Evolutionary conservation across 257 asterid species (phyloP), one percentile per base, ranked within the genome.

Genomic region (Gentiana dahurica): DNA sequence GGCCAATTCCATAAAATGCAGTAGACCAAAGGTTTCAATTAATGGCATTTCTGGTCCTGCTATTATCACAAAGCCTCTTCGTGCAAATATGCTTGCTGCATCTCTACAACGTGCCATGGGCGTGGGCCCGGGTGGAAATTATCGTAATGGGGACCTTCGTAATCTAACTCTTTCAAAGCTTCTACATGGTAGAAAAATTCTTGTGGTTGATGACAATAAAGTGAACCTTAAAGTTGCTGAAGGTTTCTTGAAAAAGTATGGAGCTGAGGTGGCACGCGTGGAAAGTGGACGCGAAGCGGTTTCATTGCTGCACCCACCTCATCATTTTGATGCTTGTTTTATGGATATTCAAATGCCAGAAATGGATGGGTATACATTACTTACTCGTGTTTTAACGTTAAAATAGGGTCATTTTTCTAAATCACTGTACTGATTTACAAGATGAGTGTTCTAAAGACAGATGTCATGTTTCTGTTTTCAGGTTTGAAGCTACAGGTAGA

Each of bases 291-390:
- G 52, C 65, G 73, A 85, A 5, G 93, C 97, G 1, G 76, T 91
- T 65, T 43, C 71, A 0, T 61, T 75, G 62, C 65, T 91, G 49
- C 79, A 79, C n/a, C 98, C 98, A 3, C 96, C 95, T n/a, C 98
- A 91, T 72, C 68, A 56, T 9, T 83, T 91, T 8, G 95, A 91
- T 74, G 98, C 98, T 11, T 91, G 98, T 62, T 91, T 91, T 78
- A 91, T 91, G 98, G 98, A 91, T 62, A 91, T 91, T 62, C 98
- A 91, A 73, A 91, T 91, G 98, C 98, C 98, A 0, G 94, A 81
- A 74, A 87, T 87, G 92, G 95, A 91, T 39, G 98, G 98, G 98
- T 87, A 76, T 73, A 75, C 60, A n/a, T 44, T 39, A 12, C 56
- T 34, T 41, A 41, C 12, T 48, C 54, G 11, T 33, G 54, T 61